Evolutionary conservation across 352 stramenopile species (phyloP), one percentile per base, ranked within the genome.

Genomic region (Globisporangium parvum): DNA sequence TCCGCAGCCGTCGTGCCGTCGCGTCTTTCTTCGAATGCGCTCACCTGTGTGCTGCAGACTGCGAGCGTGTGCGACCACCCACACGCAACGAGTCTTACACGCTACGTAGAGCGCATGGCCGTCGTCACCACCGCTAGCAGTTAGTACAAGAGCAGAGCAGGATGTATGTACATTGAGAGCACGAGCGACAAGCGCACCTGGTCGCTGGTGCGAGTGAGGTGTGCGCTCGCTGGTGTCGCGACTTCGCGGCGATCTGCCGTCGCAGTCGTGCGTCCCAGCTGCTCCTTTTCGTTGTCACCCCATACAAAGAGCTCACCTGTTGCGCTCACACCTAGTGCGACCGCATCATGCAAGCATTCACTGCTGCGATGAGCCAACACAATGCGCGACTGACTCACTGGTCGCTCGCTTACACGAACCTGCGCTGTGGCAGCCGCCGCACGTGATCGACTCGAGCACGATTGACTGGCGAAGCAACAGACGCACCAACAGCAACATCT

Each of bases 41-140:
- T 21, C 23, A 12, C 20, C 14, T 24, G 41, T 4, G 53, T 35
- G 15, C 24, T 52, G 20, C 73, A 57, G 28, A 81, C 67, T 6
- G 60, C 74, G n/a, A 94, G 23, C 2, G 81, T 89, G 54, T 74
- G 70, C 60, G 70, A 85, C 84, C 84, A 94, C 0, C 84, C 84
- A 45, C 81, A 94, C n/a, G 66, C 75, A 18, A 86, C 73, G 5
- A 77, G 48, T 33, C 60, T 69, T 9, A 59, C 58, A 56, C 28
- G 63, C 77, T 63, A 37, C n/a, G n/a, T n/a, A n/a, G n/a, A n/a
- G 31, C 31, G 10, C 31, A 37, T 14, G 41, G n/a, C n/a, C n/a
- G n/a, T n/a, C n/a, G n/a, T n/a, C n/a, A n/a, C n/a, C n/a, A 15
- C 20, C 17, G 5, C 6, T 15, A 5, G 17, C 14, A 24, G 11